phyloP scores from a whole-genome alignment of 176 grass and related monocot genomes.

The Poa annua region DNA sequence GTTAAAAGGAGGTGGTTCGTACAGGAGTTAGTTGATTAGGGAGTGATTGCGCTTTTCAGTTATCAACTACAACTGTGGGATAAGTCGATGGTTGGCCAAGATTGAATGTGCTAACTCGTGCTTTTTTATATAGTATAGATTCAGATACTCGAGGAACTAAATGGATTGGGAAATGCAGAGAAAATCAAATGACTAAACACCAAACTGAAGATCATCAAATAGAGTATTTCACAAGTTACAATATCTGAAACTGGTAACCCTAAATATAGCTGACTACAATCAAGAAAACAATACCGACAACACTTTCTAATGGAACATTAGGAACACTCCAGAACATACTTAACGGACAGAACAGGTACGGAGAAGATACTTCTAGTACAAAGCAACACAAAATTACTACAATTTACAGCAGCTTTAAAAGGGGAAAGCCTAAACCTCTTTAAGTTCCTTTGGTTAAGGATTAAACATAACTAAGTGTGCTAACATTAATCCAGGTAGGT shows the following conservation, averaged over 20 bases:
- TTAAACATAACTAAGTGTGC: not conserved
- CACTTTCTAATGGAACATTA: slow-evolving; percentile 17
- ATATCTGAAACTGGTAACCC: slow-evolving; percentile 15
- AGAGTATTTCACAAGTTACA: slow-evolving; percentile 18
- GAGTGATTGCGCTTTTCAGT: not conserved
- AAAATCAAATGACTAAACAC: slow-evolving; percentile 20
- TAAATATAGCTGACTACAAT: not conserved
- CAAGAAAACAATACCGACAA: slow-evolving; percentile 23
- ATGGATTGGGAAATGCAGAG: slow-evolving; percentile 14
- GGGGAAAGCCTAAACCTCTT: not conserved
- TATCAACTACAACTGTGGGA: not conserved
- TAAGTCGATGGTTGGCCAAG: not conserved
- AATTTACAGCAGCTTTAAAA: not conserved
- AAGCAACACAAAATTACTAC: slow-evolving; percentile 15
- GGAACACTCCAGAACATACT: slow-evolving; percentile 5
- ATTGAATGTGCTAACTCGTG: not conserved
- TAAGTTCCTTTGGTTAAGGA: not conserved
- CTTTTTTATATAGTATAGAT: not conserved
- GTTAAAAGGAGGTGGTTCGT: not conserved
- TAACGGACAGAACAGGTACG: not conserved
- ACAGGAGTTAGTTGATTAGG: not conserved
- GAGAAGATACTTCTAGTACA: not conserved
- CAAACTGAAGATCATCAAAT: slow-evolving; percentile 24
- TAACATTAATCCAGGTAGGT: not conserved
- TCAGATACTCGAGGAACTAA: not conserved